These are phyloP conservation scores for Lentinula lateritia DNA, from an alignment of 768 basidiomycete genomes.

Conservation along the genomic window DNA sequence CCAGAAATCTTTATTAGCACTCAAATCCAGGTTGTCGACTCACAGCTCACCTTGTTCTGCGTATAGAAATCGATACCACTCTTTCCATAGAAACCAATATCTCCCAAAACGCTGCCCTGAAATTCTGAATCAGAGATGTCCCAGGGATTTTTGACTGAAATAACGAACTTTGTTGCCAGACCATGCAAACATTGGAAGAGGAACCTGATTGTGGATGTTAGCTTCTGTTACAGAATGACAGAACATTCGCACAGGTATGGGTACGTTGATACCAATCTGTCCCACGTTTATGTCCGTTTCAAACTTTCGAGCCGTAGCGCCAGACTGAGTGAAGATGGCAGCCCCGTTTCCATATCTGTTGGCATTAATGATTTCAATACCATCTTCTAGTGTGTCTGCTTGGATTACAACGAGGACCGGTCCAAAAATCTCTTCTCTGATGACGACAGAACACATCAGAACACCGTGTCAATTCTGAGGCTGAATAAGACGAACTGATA, in stretches of 20 bases:
- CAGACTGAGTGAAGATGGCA: constrained; percentile 94
- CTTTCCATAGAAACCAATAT: constrained; percentile 89
- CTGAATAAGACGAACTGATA: constrained; percentile 57
- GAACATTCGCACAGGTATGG: constrained; percentile 76
- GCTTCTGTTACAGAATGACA: not conserved
- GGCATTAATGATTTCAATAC: constrained; percentile 81
- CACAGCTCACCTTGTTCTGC: constrained; percentile 68
- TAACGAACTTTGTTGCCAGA: constrained; percentile 75
- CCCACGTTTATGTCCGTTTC: constrained; percentile 85
- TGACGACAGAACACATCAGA: not conserved
- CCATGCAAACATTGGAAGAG: constrained; percentile 88
- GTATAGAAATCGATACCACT: constrained; percentile 95
- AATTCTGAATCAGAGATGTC: not conserved
- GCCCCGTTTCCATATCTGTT: constrained; percentile 94
- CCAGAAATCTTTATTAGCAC: not conserved
- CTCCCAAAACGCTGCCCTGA: constrained; percentile 72
- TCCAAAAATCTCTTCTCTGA: constrained; percentile 92
- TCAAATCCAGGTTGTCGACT: not conserved
- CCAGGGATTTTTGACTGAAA: not conserved
- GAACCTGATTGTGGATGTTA: not conserved
- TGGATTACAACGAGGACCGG: constrained; percentile 78
- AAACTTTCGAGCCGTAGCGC: constrained; percentile 91
- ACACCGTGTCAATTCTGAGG: not conserved
- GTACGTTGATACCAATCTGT: constrained; percentile 90
- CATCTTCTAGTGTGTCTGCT: constrained; percentile 85